A percentile compares a stretch with the other conserved stretches of the same genome.
These are phyloP conservation scores for Penicillium brevicompactum DNA, from an alignment of 2,329 filamentous ascomycete genomes.

Conservation along the genomic window DNA sequence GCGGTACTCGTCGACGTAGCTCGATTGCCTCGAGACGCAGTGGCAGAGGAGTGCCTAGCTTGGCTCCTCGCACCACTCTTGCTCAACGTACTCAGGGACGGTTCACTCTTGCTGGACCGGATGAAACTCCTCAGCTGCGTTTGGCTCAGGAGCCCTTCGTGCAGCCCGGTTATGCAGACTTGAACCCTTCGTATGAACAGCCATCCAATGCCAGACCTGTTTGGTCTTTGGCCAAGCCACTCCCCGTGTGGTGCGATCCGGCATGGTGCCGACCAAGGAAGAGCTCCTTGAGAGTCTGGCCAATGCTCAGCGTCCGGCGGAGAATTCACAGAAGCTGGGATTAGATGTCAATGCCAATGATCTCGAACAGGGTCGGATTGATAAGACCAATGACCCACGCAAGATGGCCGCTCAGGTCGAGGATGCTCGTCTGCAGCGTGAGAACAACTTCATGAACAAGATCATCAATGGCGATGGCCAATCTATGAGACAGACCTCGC, in stretches of 20 bases:
- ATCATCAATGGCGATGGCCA: conserved; percentile 31
- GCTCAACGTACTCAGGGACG: conserved; percentile 30
- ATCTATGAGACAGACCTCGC: conserved; percentile 19
- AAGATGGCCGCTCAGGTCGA: conserved; percentile 50
- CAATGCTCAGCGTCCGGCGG: conserved; percentile 34
- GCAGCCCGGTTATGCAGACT: conserved; percentile 55
- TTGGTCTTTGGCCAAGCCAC: conserved; percentile 57
- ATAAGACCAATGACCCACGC: conserved; percentile 38
- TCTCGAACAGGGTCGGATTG: conserved; percentile 46
- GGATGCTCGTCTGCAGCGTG: conserved; percentile 45
- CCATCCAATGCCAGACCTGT: conserved; percentile 53
- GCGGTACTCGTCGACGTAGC: conserved; percentile 23
- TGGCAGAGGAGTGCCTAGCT: conserved; percentile 24
- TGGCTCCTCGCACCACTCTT: conserved; percentile 28
- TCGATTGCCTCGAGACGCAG: conserved; percentile 22
- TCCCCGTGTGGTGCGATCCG: conserved; percentile 56
- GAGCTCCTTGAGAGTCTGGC: conserved; percentile 37
- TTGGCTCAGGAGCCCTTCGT: conserved; percentile 49
- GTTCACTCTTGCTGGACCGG: conserved; percentile 36
- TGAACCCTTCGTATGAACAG: conserved; percentile 59
- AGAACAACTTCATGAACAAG: conserved; percentile 42
- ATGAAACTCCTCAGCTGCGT: conserved; percentile 33
- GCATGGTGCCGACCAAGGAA: conserved; percentile 53
- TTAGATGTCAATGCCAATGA: conserved; percentile 46
- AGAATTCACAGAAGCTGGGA: conserved; percentile 36